Conservation (phyloP, 768 basidiomycete genomes). For the Collybia nuda region DNA sequence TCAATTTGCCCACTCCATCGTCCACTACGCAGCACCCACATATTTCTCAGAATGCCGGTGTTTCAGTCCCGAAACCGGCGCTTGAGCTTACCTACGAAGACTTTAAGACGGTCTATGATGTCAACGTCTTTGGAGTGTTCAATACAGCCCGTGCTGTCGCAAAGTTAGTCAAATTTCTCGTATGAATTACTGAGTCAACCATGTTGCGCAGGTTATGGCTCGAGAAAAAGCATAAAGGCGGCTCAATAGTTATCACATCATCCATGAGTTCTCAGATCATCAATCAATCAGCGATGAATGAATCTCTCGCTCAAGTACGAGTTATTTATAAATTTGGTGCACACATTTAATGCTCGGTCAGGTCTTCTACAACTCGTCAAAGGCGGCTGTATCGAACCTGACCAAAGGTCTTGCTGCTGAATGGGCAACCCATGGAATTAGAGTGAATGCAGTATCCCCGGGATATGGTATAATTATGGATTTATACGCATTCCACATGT, state of each 20-base stretch:
- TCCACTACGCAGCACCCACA: neutral
- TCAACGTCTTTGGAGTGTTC: constrained; percentile 69
- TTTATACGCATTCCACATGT: neutral
- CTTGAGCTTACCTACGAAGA: constrained; percentile 55
- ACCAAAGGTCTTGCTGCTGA: constrained; percentile 61
- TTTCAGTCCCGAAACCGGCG: constrained; percentile 63
- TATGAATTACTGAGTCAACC: neutral
- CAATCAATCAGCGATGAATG: constrained; percentile 44
- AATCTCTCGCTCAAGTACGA: constrained; percentile 50
- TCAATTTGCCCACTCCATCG: neutral
- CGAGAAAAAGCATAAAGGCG: constrained; percentile 31
- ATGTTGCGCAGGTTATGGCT: constrained; percentile 41
- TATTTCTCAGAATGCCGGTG: constrained; percentile 51
- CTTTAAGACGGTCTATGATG: constrained; percentile 51
- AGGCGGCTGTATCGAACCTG: constrained; percentile 61
- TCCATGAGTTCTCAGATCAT: constrained; percentile 71
- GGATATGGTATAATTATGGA: constrained; percentile 47
- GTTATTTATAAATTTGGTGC: neutral
- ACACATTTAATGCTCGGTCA: constrained; percentile 22
- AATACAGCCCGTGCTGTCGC: constrained; percentile 60
- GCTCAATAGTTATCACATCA: constrained; percentile 63
- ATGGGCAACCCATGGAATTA: constrained; percentile 53
- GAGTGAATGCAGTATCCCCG: constrained; percentile 62
- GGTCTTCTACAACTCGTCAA: constrained; percentile 66
- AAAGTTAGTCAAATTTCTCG: constrained; percentile 30